These are phyloP conservation scores for Xylaria arbuscula DNA, from an alignment of 2,329 filamentous ascomycete species.

Conservation along the genomic window DNA sequence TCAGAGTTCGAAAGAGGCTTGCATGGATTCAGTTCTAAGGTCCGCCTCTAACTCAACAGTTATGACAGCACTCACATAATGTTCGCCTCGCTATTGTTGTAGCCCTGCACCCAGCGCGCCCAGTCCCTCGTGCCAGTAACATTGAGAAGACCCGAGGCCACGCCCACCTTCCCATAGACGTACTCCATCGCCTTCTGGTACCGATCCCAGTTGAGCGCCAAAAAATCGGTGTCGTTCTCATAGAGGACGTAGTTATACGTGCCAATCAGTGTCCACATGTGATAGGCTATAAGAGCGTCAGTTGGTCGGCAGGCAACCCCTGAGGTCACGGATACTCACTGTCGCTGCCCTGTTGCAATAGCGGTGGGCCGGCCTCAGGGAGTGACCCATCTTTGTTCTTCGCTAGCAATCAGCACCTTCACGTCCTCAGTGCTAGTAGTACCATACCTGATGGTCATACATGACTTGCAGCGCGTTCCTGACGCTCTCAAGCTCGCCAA, in stretches of 20 bases:
- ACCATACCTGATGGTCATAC: conserved; percentile 51
- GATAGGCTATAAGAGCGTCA: conserved; percentile 40
- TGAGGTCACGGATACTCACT: conserved; percentile 20
- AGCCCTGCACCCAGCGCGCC: conserved; percentile 39
- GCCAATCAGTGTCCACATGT: conserved; percentile 62
- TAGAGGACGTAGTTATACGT: conserved; percentile 68
- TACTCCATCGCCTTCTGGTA: conserved; percentile 51
- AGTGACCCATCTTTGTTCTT: conserved; percentile 42
- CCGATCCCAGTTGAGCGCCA: conserved; percentile 59
- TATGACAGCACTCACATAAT: conserved; percentile 44
- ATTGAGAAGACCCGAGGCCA: conserved; percentile 37
- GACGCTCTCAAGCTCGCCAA: conserved; percentile 56
- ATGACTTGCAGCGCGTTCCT: conserved; percentile 56
- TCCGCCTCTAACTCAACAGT: neutral
- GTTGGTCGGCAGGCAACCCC: neutral
- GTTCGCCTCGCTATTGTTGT: conserved; percentile 43
- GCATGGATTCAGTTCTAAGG: neutral
- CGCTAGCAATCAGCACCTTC: conserved; percentile 9
- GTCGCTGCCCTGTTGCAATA: conserved; percentile 43
- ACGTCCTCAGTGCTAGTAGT: conserved; percentile 19
- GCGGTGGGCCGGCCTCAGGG: conserved; percentile 46
- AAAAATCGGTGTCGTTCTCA: conserved; percentile 61
- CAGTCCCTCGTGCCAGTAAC: conserved; percentile 44
- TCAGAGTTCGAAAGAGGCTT: conserved; percentile 60
- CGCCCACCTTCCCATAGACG: conserved; percentile 15